phyloP scores from a whole-genome alignment of 768 basidiomycete species.

The Asterophora parasitica region DNA sequence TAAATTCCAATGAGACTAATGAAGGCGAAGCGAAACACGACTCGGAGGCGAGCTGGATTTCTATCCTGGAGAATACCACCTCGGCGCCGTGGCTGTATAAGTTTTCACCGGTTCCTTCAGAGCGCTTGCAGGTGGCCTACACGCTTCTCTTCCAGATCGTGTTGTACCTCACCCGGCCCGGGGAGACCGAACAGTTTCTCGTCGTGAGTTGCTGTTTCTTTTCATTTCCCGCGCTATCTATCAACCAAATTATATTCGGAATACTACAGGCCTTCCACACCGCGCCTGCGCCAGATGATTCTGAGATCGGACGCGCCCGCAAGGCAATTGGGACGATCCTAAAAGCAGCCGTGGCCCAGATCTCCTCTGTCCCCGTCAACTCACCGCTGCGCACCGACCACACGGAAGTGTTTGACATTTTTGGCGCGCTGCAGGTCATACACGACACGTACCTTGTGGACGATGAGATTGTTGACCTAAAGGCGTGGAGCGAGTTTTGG shows the following conservation, averaged over 20 bases:
- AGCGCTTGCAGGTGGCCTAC: conserved; percentile 19
- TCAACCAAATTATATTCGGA: not conserved
- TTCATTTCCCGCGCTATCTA: not conserved
- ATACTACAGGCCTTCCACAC: conserved; percentile 20
- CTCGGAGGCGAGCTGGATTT: conserved; percentile 17
- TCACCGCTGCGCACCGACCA: conserved; percentile 17
- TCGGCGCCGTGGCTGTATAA: conserved; percentile 20
- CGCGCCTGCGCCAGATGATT: conserved; percentile 18
- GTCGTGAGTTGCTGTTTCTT: conserved; percentile 11
- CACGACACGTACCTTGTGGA: conserved; percentile 18
- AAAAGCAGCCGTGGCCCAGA: conserved; percentile 17
- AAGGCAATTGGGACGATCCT: conserved; percentile 16
- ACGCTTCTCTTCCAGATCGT: conserved; percentile 23
- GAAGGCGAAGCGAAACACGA: not conserved
- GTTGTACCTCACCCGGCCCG: conserved; percentile 21
- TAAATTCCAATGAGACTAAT: not conserved
- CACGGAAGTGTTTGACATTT: conserved; percentile 19
- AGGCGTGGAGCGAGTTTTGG: conserved; percentile 22
- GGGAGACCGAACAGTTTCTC: conserved; percentile 18
- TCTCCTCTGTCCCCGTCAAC: conserved; percentile 18
- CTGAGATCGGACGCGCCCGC: conserved; percentile 24
- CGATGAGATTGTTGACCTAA: conserved; percentile 7
- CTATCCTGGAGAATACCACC: conserved; percentile 20
- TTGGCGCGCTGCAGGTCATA: conserved; percentile 20
- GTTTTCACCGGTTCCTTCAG: conserved; percentile 11